Conservation (phyloP, 1,284 basidiomycete species). For the Sphagnurus paluster region DNA sequence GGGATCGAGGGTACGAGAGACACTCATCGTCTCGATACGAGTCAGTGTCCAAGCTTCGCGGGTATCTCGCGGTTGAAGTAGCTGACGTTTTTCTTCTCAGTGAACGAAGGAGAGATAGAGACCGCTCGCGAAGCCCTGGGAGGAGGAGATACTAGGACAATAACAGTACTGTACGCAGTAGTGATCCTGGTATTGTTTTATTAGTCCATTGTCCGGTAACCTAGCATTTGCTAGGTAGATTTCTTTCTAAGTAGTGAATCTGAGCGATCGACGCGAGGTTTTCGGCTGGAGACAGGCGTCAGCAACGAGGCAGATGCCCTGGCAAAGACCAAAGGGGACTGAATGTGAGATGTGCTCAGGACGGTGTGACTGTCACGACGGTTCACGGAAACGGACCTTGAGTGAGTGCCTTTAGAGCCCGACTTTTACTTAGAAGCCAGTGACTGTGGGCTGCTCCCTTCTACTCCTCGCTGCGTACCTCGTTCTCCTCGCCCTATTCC, state of each 20-base stretch:
- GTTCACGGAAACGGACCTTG: constrained; percentile 27
- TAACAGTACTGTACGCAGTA: too few species aligned
- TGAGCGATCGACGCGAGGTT: not conserved
- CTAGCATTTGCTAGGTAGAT: not conserved
- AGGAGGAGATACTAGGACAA: constrained; percentile 61
- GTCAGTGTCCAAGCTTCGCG: constrained; percentile 47
- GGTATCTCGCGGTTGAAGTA: constrained; percentile 25
- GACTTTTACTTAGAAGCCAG: constrained; percentile 10
- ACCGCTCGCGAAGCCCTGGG: constrained; percentile 78
- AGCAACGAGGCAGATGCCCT: constrained; percentile 17
- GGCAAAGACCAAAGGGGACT: constrained; percentile 12
- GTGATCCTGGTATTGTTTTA: too few species aligned
- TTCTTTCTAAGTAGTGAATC: not conserved
- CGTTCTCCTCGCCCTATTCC: not conserved
- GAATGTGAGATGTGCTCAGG: constrained; percentile 17
- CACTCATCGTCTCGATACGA: constrained; percentile 72
- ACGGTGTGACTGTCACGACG: constrained; percentile 32
- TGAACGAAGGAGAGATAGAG: constrained; percentile 68
- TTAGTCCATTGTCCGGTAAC: not conserved
- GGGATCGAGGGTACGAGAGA: constrained; percentile 69
- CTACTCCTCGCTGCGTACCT: constrained; percentile 5
- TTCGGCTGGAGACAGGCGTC: not conserved
- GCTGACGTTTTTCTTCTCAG: constrained; percentile 32
- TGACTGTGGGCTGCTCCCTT: constrained; percentile 16
- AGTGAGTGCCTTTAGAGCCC: constrained; percentile 10